phyloP scores from a whole-genome alignment of 1,139 yeast genomes.

The Kurtzmaniella quercitrusa region DNA sequence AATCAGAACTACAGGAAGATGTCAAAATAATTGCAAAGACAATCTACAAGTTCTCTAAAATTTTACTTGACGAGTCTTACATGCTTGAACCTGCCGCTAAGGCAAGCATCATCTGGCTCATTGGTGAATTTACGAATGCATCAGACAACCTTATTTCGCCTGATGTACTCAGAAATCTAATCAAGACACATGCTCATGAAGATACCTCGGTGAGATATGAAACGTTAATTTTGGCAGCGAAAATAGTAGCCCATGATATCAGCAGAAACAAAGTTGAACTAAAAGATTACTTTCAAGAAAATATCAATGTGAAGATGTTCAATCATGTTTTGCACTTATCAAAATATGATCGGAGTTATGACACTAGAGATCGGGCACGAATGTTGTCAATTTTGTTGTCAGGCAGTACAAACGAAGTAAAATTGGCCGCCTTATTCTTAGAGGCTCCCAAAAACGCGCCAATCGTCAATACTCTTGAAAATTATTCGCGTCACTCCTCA shows the following conservation, averaged over 20 bases:
- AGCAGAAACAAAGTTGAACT: constrained; percentile 31
- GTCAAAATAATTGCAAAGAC: constrained; percentile 29
- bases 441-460: constrained; percentile 83
- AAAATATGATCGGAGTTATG: constrained; percentile 71
- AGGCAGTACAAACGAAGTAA: constrained; percentile 31
- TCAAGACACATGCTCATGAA: constrained; percentile 57
- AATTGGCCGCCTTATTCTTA: constrained; percentile 69
- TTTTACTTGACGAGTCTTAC: constrained; percentile 16
- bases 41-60: constrained; percentile 33
- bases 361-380: constrained; percentile 83
- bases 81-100: constrained; percentile 52
- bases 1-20: constrained; percentile 17
- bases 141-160: constrained; percentile 55
- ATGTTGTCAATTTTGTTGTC: constrained; percentile 53
- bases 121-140: constrained; percentile 71
- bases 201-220: constrained; percentile 63
- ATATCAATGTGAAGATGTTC: constrained; percentile 51
- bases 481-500: constrained; percentile 10
- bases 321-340: constrained; percentile 61
- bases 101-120: constrained; percentile 85
- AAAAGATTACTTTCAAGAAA: constrained; percentile 10
- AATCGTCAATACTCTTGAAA: constrained; percentile 9
- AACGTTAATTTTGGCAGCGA: constrained; percentile 69
- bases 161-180: constrained; percentile 63
- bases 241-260: constrained; percentile 56